Base-by-base conservation (phyloP, 306 rosid species). In the Canavalia gladiata region DNA sequence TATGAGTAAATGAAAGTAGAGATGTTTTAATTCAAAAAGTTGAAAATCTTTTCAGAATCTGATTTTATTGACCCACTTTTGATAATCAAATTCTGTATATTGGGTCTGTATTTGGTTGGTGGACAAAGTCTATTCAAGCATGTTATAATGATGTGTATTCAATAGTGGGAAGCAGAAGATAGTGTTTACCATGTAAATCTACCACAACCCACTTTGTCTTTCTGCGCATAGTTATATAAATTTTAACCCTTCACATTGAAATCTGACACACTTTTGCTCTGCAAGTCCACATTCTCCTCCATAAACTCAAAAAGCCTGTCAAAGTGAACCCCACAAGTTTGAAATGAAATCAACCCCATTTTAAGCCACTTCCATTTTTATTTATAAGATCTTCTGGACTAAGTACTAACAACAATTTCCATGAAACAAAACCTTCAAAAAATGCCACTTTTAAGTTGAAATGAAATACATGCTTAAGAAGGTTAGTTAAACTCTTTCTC, bases 271-370 rank as follows among this genome's bases (percentile, higher is more conserved):
- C 82, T 83, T 94, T 77, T 75, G 41, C 86, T 83, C 87, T 77
- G 88, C 83, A 88, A 83, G 79, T 85, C 91, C 90, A 91, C 89
- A 72, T 80, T 82, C 80, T 86, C 66, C 80, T 60, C 90, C 89
- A 80, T 71, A 46, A 76, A 80, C 83, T 35, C 76, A 76, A 79
- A 89, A 87, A 79, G 91, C 39, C 79, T 84, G 87, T 78, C 80
- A 90, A 78, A 86, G 78, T 64, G 77, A 88, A 85, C 92, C 93
- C 97, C 94, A 92, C 94, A 75, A 83, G 85, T 75, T 90, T 90
- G 93, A 90, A 87, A 83, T 18, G 25, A 18, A 18, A 18, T 18
- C 25, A 18, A 18, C 66, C 71, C 74, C 83, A 47, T 62, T 64
- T 64, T 76, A 41, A 70, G 2, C 78, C 81, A 82, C 82, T 74